Evolutionary conservation across 2,329 filamentous ascomycete genomes (phyloP), one percentile per base, ranked within the genome.

Genomic region (Pseudogymnoascus sp.): DNA sequence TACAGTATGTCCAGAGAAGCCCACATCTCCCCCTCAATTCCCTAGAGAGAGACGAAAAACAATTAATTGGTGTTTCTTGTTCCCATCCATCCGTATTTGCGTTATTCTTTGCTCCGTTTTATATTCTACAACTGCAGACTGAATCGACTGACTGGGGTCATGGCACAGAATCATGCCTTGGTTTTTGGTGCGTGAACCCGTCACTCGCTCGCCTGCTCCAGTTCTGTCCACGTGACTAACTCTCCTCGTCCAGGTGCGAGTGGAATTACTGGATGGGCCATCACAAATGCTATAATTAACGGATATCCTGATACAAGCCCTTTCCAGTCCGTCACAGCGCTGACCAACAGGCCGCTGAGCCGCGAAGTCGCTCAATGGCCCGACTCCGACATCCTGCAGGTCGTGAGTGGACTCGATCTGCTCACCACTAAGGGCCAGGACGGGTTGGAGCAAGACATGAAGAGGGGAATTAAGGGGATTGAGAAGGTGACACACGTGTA

Each of bases 401-500:
- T 75, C 38, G 71, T 73, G 62, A 74, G 71, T 64, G 76, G 76
- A 16, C 67, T 78, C 34, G 72, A 78, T 61, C 67, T 78, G 37
- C 68, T 77, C 11, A 70, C 74, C 16, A 69, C 69, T 5, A 72
- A 74, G 60, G 67, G 77, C 50, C 72, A 73, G 64, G 66, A 63
- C 31, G 66, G 64, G 18, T 38, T 68, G 12, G 63, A 67, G 16
- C 63, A 25, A 3, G 64, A 66, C 14, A 63, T 68, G 66, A 65
- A 65, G 34, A 23, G 56, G 16, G 70, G 67, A 7, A 74, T 78
- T 7, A 71, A 74, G 25, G 70, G 73, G 38, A 70, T 79, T 12
- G 69, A 71, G 12, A 70, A 74, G 25, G 71, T 78, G 18, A 78
- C 76, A 0, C 77, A 80, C 65, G 73, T 79, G 8, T 79, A 77